Evolutionary conservation across 805 yeast genomes (phyloP).

Genomic region (Yarrowia keelungensis): DNA sequence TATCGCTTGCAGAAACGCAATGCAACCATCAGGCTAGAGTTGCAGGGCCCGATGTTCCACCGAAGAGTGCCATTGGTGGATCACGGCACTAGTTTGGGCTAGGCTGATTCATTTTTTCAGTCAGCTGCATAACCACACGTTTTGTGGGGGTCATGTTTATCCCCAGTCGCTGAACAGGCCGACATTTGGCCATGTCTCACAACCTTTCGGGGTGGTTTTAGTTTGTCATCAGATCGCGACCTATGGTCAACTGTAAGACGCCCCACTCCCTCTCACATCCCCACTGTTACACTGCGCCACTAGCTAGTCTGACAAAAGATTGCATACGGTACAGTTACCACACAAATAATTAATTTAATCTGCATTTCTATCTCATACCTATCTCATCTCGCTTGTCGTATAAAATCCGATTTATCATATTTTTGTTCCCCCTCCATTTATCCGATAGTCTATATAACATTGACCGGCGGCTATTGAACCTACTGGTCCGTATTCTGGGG

Average conservation of each 20-base stretch:
- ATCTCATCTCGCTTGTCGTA: background rate
- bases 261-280: background rate
- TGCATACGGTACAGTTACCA: too few species aligned
- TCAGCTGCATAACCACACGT: background rate
- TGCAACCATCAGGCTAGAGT: background rate
- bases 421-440: background rate
- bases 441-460: background rate
- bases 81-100: slow-evolving; percentile 10
- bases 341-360: slow-evolving; percentile 11
- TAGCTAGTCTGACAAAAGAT: background rate
- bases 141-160: background rate
- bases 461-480: slow-evolving; percentile 25
- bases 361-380: background rate
- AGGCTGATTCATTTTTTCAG: background rate
- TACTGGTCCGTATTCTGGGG: slow-evolving; percentile 15
- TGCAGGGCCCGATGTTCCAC: slow-evolving; percentile 25
- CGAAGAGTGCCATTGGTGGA: slow-evolving; percentile 18
- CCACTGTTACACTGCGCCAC: slow-evolving; percentile 16
- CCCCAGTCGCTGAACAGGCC: too few species aligned
- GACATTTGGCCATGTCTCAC: background rate
- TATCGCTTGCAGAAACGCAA: slow-evolving; percentile 1
- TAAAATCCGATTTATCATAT: too few species aligned
- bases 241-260: too few species aligned
- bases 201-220: background rate
- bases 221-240: background rate